These are phyloP conservation scores for Globisporangium alternatum DNA, from an alignment of 352 stramenopile genomes.

Conservation along the genomic window DNA sequence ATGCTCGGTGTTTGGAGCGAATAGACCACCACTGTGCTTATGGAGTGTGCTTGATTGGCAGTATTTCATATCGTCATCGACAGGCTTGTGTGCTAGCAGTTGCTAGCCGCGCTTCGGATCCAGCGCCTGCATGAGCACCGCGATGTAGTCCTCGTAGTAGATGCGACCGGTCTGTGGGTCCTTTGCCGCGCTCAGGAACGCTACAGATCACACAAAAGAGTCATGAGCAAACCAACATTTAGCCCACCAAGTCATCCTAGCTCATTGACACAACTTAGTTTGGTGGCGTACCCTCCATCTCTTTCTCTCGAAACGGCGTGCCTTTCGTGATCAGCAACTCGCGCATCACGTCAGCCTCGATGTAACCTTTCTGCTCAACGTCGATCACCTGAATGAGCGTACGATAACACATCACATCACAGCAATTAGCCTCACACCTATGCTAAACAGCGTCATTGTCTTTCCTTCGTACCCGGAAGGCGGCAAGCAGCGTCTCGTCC, in stretches of 20 bases:
- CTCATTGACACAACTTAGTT: background rate
- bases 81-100: background rate
- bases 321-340: slow-evolving; percentile 88
- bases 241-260: background rate
- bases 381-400: slow-evolving; percentile 46
- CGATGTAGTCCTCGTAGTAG: slow-evolving; percentile 93
- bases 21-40: background rate
- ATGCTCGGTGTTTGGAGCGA: background rate
- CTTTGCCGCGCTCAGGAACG: slow-evolving; percentile 80
- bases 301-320: slow-evolving; percentile 89
- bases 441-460: no score
- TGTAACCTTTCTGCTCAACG: slow-evolving; percentile 81
- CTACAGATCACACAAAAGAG: slow-evolving; percentile 21
- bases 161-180: slow-evolving; percentile 84
- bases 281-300: slow-evolving; percentile 70
- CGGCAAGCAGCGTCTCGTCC: slow-evolving; percentile 84
- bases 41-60: background rate
- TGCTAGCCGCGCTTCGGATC: slow-evolving; percentile 29
- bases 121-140: slow-evolving; percentile 59
- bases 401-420: background rate
- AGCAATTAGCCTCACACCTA: no score
- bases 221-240: background rate
- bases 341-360: slow-evolving; percentile 87
- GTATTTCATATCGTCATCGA: background rate
- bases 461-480: slow-evolving; percentile 41